Base-by-base conservation (phyloP, 163 green algal genomes). In the Prototheca wickerhamii region DNA sequence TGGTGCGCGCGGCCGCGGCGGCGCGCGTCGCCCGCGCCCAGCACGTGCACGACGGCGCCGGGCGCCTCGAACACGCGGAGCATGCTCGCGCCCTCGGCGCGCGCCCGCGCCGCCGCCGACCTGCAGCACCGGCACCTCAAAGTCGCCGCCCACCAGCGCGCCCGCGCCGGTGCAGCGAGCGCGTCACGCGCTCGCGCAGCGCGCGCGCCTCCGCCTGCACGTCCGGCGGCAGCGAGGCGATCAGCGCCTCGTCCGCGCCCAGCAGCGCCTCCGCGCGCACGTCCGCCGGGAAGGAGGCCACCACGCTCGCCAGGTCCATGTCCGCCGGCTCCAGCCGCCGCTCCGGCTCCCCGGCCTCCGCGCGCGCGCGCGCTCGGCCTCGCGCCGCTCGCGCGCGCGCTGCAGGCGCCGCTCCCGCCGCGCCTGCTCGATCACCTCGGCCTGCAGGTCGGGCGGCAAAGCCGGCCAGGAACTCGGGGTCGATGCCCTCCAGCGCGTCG, bases 391-490 rank as follows among this genome's bases (percentile, higher is more conserved):
- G 21, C 7, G 53, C n/a, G n/a, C 40, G n/a, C 56, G 44, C 26
- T 51, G 61, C 44, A 57, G 68, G 15, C 56, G 55, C 1, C 65
- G 65, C 60, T 87, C 81, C 8, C 32, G 49, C 30, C 70, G 68
- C 73, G 93, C 86, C 79, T 95, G 81, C 42, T 82, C 80, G 54
- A 97, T 58, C 31, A 97, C 85, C 74, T 98, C 91, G 18, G 82
- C 76, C 53, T 87, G 84, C 30, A 98, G 87, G 32, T 98, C 91
- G 18, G 84, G 72, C 0, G 88, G 88, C 44, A 95, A 72, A 0
- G 87, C 88, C 21, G n/a, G 91, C 89, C 62, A 98, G 73, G 71
- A 98, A 98, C 75, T 98, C 91, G 8, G 91, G 89, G 58, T 98
- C 91, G n/a, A 98, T 82, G 8, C 63, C 68, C n/a, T 81, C 76